phyloP scores from a whole-genome alignment of 805 yeast species.

The Ogataea ganodermae region DNA sequence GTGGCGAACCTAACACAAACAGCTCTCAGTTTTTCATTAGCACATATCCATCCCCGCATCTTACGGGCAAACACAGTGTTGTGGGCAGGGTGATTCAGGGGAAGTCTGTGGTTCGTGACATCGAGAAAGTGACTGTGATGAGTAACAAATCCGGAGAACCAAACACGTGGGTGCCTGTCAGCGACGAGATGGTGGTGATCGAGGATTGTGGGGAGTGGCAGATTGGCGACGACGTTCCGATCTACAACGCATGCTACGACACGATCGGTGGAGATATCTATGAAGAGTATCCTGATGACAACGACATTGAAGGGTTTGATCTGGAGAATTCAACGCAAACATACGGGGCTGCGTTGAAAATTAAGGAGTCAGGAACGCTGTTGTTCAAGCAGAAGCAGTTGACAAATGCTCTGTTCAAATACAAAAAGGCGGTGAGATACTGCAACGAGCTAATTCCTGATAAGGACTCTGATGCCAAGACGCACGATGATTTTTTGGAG shows the following conservation, averaged over 20 bases:
- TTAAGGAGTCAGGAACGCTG: slow-evolving; percentile 68
- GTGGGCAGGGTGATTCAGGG: slow-evolving; percentile 74
- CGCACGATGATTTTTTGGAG: slow-evolving; percentile 49
- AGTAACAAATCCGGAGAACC: slow-evolving; percentile 34
- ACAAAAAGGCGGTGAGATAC: slow-evolving; percentile 65
- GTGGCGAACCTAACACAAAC: slow-evolving; percentile 50
- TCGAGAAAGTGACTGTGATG: slow-evolving; percentile 53
- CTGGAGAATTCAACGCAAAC: slow-evolving; percentile 47
- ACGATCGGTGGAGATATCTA: slow-evolving; percentile 66
- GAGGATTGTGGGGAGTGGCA: slow-evolving; percentile 66
- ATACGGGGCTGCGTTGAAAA: slow-evolving; percentile 49
- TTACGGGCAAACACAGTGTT: slow-evolving; percentile 73
- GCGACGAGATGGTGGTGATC: slow-evolving; percentile 47
- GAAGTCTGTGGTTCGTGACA: slow-evolving; percentile 65
- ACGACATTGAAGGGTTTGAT: slow-evolving; percentile 59
- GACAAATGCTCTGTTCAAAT: slow-evolving; percentile 60
- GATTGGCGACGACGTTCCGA: slow-evolving; percentile 52
- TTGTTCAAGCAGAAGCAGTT: slow-evolving; percentile 55
- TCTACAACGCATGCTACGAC: slow-evolving; percentile 62
- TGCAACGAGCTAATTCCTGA: slow-evolving; percentile 75
- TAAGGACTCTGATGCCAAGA: slow-evolving; percentile 57
- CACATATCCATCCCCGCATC: slow-evolving; percentile 69
- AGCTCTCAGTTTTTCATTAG: slow-evolving; percentile 73
- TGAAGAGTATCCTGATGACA: slow-evolving; percentile 82
- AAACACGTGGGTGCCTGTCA: slow-evolving; percentile 38